A percentile compares a stretch with the other conserved stretches of the same genome.
Conservation (phyloP, 2,329 filamentous ascomycete species). For the Sclerotinia sclerotiorum region DNA sequence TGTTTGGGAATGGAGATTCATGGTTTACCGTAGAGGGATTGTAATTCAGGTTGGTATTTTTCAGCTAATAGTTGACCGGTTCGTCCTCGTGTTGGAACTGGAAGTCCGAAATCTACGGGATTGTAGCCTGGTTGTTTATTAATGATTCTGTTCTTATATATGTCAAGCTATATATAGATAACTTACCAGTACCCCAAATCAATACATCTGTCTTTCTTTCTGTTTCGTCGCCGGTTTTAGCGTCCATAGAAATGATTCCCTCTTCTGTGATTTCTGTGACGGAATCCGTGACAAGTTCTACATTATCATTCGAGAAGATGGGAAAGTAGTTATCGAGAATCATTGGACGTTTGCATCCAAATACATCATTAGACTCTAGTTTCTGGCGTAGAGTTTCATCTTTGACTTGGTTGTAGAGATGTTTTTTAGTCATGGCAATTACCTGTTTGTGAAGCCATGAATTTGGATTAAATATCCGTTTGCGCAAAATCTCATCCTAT, state of each 20-base stretch:
- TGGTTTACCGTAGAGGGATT: neutral
- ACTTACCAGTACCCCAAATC: conserved; percentile 15
- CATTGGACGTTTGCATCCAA: conserved; percentile 4
- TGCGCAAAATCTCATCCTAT: neutral
- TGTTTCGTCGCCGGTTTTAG: neutral
- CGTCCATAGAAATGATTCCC: neutral
- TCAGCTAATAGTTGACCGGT: conserved; percentile 2
- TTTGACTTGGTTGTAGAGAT: conserved; percentile 1
- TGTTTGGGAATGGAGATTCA: neutral
- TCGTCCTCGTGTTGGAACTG: conserved; percentile 1
- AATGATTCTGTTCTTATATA: neutral
- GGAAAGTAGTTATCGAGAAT: conserved; percentile 3
- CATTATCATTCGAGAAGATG: conserved; percentile 4
- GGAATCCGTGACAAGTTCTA: conserved; percentile 13
- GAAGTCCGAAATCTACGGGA: conserved; percentile 8
- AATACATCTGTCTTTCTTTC: conserved; percentile 7
- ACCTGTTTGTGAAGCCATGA: conserved; percentile 2
- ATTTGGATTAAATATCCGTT: neutral
- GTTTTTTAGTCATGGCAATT: neutral
- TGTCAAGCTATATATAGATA: neutral
- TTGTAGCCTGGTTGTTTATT: conserved; percentile 2
- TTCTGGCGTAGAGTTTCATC: neutral
- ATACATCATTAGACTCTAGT: conserved; percentile 5
- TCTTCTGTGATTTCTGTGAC: neutral
- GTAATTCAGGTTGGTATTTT: conserved; percentile 10